phyloP scores from a whole-genome alignment of 345 rosid genomes.

The Combretum micranthum region DNA sequence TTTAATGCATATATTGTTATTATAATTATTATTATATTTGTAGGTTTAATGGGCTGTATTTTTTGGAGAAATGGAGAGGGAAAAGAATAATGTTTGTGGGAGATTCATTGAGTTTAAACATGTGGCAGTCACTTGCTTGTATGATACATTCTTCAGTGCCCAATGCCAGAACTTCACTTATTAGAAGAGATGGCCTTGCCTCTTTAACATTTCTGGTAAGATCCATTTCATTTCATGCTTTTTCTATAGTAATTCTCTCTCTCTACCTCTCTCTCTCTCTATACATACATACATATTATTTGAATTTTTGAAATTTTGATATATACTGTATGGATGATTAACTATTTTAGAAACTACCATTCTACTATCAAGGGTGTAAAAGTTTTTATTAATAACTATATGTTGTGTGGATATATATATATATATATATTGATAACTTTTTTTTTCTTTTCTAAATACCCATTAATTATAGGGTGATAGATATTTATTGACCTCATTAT shows the following conservation, averaged over 20 bases:
- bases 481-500: too few species aligned
- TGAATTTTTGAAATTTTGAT: too few species aligned
- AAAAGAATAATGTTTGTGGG: slow-evolving; percentile 98
- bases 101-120: slow-evolving; percentile 83
- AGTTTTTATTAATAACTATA: too few species aligned
- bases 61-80: slow-evolving; percentile 79
- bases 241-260: not conserved
- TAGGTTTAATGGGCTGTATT: slow-evolving; percentile 79
- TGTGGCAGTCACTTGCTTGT: slow-evolving; percentile 74
- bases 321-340: too few species aligned
- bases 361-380: too few species aligned
- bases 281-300: too few species aligned
- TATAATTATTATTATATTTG: not conserved
- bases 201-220: slow-evolving; percentile 64
- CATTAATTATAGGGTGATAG: too few species aligned
- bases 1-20: not conserved
- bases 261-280: not conserved
- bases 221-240: not conserved
- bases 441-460: slow-evolving; percentile 3
- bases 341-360: too few species aligned
- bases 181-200: slow-evolving; percentile 38
- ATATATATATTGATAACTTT: not conserved
- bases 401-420: too few species aligned
- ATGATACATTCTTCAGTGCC: slow-evolving; percentile 69
- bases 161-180: slow-evolving; percentile 35